phyloP scores from a whole-genome alignment of 805 yeast genomes.

The Diddensiella transvaalensis region DNA sequence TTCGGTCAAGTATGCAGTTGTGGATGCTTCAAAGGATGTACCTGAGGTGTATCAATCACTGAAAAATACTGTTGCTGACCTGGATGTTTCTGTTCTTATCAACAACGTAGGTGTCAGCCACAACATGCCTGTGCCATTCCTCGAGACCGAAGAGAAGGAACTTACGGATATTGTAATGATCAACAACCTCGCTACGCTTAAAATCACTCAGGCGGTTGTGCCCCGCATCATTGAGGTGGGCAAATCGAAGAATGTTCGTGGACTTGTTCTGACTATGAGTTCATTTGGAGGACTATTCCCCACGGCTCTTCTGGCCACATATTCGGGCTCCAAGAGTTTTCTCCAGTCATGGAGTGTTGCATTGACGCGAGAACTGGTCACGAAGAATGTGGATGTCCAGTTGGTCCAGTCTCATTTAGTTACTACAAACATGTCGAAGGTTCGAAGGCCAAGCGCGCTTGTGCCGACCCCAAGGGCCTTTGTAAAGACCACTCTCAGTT shows the following conservation, averaged over 20 bases:
- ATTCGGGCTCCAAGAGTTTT: slow-evolving; percentile 95
- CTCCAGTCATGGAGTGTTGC: slow-evolving; percentile 91
- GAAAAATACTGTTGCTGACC: slow-evolving; percentile 38
- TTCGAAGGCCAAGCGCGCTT: slow-evolving; percentile 65
- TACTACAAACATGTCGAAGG: slow-evolving; percentile 93
- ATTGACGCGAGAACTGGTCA: slow-evolving; percentile 75
- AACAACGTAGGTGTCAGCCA: slow-evolving; percentile 96
- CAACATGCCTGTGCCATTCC: slow-evolving; percentile 89
- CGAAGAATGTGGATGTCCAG: slow-evolving; percentile 77
- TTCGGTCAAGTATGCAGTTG: slow-evolving; percentile 61
- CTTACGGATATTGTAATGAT: slow-evolving; percentile 76
- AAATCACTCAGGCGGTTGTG: slow-evolving; percentile 73
- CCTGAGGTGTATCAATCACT: slow-evolving; percentile 55
- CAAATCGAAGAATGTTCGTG: slow-evolving; percentile 39
- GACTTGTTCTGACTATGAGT: slow-evolving; percentile 90
- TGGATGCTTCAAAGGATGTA: slow-evolving; percentile 70
- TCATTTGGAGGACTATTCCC: slow-evolving; percentile 95
- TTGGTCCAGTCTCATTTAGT: slow-evolving; percentile 83
- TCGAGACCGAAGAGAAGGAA: slow-evolving; percentile 73
- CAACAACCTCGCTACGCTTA: slow-evolving; percentile 79
- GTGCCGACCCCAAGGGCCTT: slow-evolving; percentile 82
- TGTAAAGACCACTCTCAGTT: slow-evolving; percentile 65
- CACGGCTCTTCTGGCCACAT: slow-evolving; percentile 86
- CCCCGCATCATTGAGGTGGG: slow-evolving; percentile 64
- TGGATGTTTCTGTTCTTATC: slow-evolving; percentile 64